These are phyloP conservation scores for Vickermania ingenoplastis DNA, from an alignment of 208 protist species.

Conservation along the genomic window DNA sequence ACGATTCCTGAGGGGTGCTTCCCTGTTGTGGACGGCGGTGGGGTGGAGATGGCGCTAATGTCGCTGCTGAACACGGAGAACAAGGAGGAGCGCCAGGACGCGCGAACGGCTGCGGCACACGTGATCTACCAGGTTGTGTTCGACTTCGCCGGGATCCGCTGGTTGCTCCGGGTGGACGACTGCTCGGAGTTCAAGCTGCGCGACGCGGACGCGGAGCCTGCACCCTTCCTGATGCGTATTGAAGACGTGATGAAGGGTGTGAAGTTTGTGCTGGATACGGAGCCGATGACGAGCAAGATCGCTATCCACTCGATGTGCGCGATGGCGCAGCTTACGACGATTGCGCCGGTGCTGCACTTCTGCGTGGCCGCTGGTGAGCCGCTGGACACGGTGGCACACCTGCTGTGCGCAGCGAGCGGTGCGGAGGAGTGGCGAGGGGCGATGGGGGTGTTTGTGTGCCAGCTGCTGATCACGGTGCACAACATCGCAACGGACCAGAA, in stretches of 20 bases:
- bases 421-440: not conserved
- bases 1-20: slow-evolving; percentile 70
- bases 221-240: not conserved
- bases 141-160: slow-evolving; percentile 56
- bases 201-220: not conserved
- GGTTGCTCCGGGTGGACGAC: slow-evolving; percentile 45
- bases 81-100: slow-evolving; percentile 9
- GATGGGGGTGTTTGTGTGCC: not conserved
- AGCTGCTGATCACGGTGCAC: slow-evolving; percentile 13
- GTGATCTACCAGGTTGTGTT: slow-evolving; percentile 42
- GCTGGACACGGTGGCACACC: not conserved
- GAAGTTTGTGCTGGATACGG: slow-evolving; percentile 10
- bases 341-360: slow-evolving; percentile 25
- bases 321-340: slow-evolving; percentile 17
- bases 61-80: slow-evolving; percentile 11
- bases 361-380: slow-evolving; percentile 3
- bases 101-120: slow-evolving; percentile 26
- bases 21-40: slow-evolving; percentile 41
- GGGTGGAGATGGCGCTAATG: slow-evolving; percentile 25
- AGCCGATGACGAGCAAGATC: slow-evolving; percentile 4
- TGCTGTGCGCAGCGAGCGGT: not conserved
- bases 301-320: slow-evolving; percentile 11
- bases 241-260: slow-evolving; percentile 13
- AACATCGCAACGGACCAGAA: slow-evolving; percentile 16
- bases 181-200: slow-evolving; percentile 27